Evolutionary conservation across 1,284 basidiomycete species (phyloP).

Genomic region (Marasmius sp.): DNA sequence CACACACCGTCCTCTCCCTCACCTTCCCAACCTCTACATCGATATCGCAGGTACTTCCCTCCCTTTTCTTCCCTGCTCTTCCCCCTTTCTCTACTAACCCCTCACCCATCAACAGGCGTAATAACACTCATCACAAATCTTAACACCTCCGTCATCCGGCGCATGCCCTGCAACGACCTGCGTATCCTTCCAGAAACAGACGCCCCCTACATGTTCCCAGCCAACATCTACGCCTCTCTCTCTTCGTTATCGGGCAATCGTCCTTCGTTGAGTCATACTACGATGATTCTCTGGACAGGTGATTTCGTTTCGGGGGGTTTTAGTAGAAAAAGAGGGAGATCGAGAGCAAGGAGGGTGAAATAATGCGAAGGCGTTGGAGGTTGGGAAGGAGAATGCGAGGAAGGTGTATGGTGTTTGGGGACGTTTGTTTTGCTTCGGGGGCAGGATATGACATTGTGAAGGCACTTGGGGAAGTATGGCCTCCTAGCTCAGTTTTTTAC

Average conservation of each 20-base stretch:
- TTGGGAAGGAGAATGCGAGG: slow-evolving; percentile 65
- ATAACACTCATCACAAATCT: slow-evolving; percentile 73
- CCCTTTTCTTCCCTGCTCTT: neutral
- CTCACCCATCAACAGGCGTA: slow-evolving; percentile 49
- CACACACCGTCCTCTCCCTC: slow-evolving; percentile 63
- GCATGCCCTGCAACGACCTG: slow-evolving; percentile 44
- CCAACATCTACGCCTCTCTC: slow-evolving; percentile 64
- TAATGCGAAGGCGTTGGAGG: slow-evolving; percentile 54
- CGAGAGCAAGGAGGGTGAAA: slow-evolving; percentile 40
- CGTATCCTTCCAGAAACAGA: slow-evolving; percentile 81
- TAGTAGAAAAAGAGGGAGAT: slow-evolving; percentile 29
- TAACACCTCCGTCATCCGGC: slow-evolving; percentile 64
- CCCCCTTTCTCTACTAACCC: slow-evolving; percentile 1
- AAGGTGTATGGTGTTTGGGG: slow-evolving; percentile 57
- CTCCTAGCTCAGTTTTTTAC: no score
- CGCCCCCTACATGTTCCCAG: slow-evolving; percentile 80
- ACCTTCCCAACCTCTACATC: slow-evolving; percentile 79
- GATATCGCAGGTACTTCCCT: slow-evolving; percentile 63
- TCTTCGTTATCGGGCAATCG: slow-evolving; percentile 51
- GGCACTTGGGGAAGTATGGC: no score
- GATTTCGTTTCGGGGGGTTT: slow-evolving; percentile 62
- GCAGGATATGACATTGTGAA: no score
- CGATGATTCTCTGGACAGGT: slow-evolving; percentile 83
- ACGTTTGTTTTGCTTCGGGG: no score
- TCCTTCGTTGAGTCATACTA: slow-evolving; percentile 71